Conservation (phyloP, 2,329 filamentous ascomycete species). For the Macrophomina phaseolina region DNA sequence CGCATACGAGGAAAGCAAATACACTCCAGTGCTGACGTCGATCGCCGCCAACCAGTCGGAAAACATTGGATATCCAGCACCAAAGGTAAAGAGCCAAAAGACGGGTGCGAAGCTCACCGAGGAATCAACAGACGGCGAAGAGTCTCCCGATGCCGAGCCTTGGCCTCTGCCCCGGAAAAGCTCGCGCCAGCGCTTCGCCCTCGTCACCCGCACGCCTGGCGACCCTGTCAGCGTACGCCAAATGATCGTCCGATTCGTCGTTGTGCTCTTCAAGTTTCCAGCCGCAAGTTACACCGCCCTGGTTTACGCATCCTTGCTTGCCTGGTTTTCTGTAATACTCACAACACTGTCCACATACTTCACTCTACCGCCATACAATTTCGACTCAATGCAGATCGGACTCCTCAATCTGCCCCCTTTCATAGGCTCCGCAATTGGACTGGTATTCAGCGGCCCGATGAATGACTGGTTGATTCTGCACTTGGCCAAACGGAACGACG, state of each 20-base stretch:
- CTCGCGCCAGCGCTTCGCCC: slow-evolving; percentile 50
- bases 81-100: neutral
- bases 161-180: slow-evolving; percentile 47
- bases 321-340: slow-evolving; percentile 47
- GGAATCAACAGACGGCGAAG: neutral
- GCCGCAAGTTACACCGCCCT: slow-evolving; percentile 47
- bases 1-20: slow-evolving; percentile 49
- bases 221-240: slow-evolving; percentile 39
- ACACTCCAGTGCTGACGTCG: slow-evolving; percentile 29
- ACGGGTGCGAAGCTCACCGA: neutral
- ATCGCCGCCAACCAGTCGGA: neutral
- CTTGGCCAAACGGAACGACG: slow-evolving; percentile 33
- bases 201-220: slow-evolving; percentile 39
- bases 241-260: slow-evolving; percentile 44
- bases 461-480: slow-evolving; percentile 34
- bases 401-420: slow-evolving; percentile 48
- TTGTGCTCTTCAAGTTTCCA: slow-evolving; percentile 46
- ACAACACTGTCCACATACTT: slow-evolving; percentile 46
- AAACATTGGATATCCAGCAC: neutral
- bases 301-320: slow-evolving; percentile 45
- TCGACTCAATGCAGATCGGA: slow-evolving; percentile 54
- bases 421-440: slow-evolving; percentile 40
- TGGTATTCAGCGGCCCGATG: slow-evolving; percentile 49
- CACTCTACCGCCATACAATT: slow-evolving; percentile 44
- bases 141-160: neutral